Base-by-base conservation (phyloP, 2,329 filamentous ascomycete genomes). In the Epichloe sp. region DNA sequence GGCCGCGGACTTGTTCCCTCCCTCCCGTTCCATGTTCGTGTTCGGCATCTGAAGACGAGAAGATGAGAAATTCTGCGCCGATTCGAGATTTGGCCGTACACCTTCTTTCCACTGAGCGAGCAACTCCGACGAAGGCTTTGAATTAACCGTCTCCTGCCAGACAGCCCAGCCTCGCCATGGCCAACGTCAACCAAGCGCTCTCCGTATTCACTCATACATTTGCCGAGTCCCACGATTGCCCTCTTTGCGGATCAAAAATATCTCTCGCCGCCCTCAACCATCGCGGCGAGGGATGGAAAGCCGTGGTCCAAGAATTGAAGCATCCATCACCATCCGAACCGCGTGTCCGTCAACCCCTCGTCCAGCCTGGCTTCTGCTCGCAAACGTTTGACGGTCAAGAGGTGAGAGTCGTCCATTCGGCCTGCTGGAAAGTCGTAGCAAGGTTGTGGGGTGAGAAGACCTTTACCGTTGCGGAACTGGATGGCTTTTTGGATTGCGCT, bases 401-500 rank as follows among this genome's bases (percentile, higher is more conserved):
- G 26, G 40, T 40, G 11, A 19, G 52, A 26, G 11, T 54, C 43
- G 52, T 54, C 34, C 52, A 54, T 37, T 44, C 52, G 38, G 49
- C 52, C 12, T 54, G 52, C 47, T 54, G 52, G 52, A 36, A 35
- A 10, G 47, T 54, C 38, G 50, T 49, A n/a, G 44, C 49, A 5
- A 41, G 34, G n/a, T 15, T 54, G 19, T 54, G 52, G 52, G 50
- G 50, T 23, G 23, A 21, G 12, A 21, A 19, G 1, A 26, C 31
- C 15, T 52, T 54, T 34, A 54, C 50, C 8, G 21, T 23, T 6
- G 52, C 52, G n/a, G 52, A 54, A 43, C 50, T 54, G 21, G 47
- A 54, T 8, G 44, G 50, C 40, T 54, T 54, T 44, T 10, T 54
- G n/a, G 52, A 52, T 44, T 50, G 50, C 38, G 50, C 50, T 14